Base-by-base conservation (phyloP, 2,329 filamentous ascomycete species). In the Pyricularia pennisetigena region DNA sequence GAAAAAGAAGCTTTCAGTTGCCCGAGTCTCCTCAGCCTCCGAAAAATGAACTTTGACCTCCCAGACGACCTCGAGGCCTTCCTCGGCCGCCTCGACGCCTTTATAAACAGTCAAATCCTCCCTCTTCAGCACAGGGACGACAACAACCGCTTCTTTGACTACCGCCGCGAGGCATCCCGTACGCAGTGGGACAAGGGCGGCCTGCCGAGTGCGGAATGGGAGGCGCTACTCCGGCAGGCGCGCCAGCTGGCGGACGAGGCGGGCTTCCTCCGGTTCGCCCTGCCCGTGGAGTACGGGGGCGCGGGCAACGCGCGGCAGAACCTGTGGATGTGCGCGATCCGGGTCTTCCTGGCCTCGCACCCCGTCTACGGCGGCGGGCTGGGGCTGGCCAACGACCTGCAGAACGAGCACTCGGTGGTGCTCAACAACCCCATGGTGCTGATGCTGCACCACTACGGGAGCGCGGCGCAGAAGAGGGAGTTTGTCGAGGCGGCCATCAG, bases 121-220 rank as follows among this genome's bases (percentile, higher is more conserved):
- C 85, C 85, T 0, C 77, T 88, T 0, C 85, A 89, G 74, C 76
- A 82, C 70, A 76, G 78, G 28, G 76, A 85, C 72, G 85, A 88
- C 74, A 89, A 89, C 73, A 79, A 86, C 68, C 83, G 86, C 69
- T 89, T 89, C 81, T 89, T 89, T 76, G 86, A 89, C 75, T 84
- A 89, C 75, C 82, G 86, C 23, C 84, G 86, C 70, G 86, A 89
- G 72, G 81, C 88, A 72, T 79, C 85, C 7, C 83, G 86, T 41
- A 89, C 86, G 1, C 82, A 89, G 73, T 89, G 86, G 85, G 82
- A 84, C 68, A 82, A 82, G 59, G 77, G 79, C 68, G 86, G 86
- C 2, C 79, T 88, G 2, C 86, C 87, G 0, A 81, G 80, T 6
- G 75, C 79, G 63, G 86, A 88, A 72, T 89, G 86, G 86, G 86